Evolutionary conservation across 495 filamentous ascomycete genomes (phyloP), one percentile per base, ranked within the genome.

Genomic region (Tuber aestivum): DNA sequence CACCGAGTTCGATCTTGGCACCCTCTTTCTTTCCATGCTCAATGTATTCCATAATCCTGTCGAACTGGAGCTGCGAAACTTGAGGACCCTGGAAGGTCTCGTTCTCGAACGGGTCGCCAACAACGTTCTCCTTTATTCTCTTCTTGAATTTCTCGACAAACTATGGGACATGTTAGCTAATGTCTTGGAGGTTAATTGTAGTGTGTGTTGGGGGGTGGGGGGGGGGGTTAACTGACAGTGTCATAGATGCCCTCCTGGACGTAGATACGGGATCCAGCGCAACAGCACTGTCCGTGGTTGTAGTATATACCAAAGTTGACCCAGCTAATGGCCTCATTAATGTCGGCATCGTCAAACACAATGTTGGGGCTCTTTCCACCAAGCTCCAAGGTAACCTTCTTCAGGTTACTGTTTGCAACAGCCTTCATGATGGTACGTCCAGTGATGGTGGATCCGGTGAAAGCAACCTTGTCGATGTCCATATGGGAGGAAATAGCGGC

Each of bases 231-330:
- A 70, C 75, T 37, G 70, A 78, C 77, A 42, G 75, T 92, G 87
- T 97, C 95, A 86, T 98, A 95, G 86, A 98, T 93, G 73, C 88
- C 90, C 84, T 97, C 94, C 85, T 98, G 95, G 75, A 98, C 95
- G 85, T 97, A 97, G 84, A 98, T 88, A 83, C 95, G 92, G 74
- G 94, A 97, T 80, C 95, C 95, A 79, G 95, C 95, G 83, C 94
- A 97, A 92, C 95, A 98, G 90, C 91, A 94, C 86, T 98, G 95
- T 83, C 95, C 95, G 87, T 98, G 95, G 89, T 98, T 98, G 88
- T 88, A 98, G 91, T 93, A 98, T 84, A 98, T 97, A 84, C 95
- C 95, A 76, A 95, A 97, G 91, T 98, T 98, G 84, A 95, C 92
- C 95, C 95, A 98, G 27, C 91, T 93, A 85, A 98, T 94, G 76